Evolutionary conservation across 208 protist genomes (phyloP), one percentile per base, ranked within the genome.

Genomic region (Crithidia bombi): DNA sequence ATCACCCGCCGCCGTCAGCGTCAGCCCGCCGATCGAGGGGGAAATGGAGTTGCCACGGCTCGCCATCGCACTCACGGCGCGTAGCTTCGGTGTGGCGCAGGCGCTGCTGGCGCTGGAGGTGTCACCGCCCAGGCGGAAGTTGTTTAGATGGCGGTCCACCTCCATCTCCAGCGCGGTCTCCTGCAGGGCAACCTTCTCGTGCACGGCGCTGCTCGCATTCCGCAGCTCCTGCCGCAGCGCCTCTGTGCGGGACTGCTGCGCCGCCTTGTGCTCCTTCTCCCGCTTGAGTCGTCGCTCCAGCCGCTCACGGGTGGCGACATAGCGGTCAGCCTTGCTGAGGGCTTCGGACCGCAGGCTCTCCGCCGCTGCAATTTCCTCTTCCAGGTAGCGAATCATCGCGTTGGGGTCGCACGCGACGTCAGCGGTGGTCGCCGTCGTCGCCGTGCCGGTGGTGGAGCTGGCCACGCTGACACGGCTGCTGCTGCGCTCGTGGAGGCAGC

Each of bases 321-420:
- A 95, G n/a, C 65, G 54, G n/a, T 78, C 79, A 12, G 74, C 85
- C 5, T 75, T 75, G 38, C 69, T 65, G 23, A 80, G 38, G 12
- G 78, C 87, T n/a, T 95, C 89, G 32, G 36, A 58, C 38, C 82
- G 86, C 58, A 92, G 63, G 23, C 49, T 43, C 67, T 91, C 82
- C 21, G 88, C 82, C 23, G 86, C 68, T 14, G 65, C 69, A 9
- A 95, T 89, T 54, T 88, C 85, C 38, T 86, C 78, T 50, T 77
- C 55, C 19, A 95, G 57, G 64, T 91, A 90, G 23, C 79, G 77
- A 1, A 91, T 78, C 81, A 90, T 87, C 28, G 85, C 86, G 32
- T 75, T 75, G 12, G 84, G 75, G 75, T 88, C 82, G 63, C 84
- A 75, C 35, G 67, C 69, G 14, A 63, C 62, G 5, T 73, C 63